Evolutionary conservation across 116 monocot genomes (phyloP), one percentile per base, ranked within the genome.

Genomic region (Iris pallida): DNA sequence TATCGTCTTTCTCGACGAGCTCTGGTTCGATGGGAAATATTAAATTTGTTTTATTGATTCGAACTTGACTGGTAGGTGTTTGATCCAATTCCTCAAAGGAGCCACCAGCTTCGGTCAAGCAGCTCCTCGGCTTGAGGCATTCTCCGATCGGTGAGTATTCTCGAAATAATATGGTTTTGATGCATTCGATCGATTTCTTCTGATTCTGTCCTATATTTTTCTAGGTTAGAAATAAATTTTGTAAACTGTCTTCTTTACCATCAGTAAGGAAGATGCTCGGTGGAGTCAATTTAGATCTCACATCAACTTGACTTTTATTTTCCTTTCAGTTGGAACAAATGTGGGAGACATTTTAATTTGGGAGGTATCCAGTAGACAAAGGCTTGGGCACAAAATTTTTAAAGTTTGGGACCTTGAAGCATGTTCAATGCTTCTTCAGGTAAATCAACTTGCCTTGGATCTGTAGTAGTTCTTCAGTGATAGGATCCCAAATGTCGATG

Each of bases 281-380:
- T 20, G 10, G 42, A 1, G 53, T 14, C 14, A 19, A 19, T 6
- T 66, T 53, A 41, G 16, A 20, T 30, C 64, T 63, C 16, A n/a
- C 5, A 14, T 66, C 48, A 47, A 57, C 57, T 4, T 44, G 16
- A 9, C 15, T 61, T 18, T 41, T 53, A 14, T 69, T 18, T 53
- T 43, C 16, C 9, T 68, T 73, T 19, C 20, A 90, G 86, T 90
- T 76, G 90, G 90, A 45, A 90, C 86, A 71, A 86, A 83, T 82
- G 72, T 79, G 61, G 91, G 91, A 72, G 91, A 92, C 16, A 83
- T 92, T 69, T 63, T 64, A 54, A n/a, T 92, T 12, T 92, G 92
- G 92, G 86, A 92, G 68, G 78, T 88, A 18, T 81, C 65, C 40
- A 63, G 71, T 42, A 79, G 83, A 65, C 83, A 83, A 58, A 88